Percentiles rank a stretch among this genome's conserved stretches.
Evolutionary conservation across 495 filamentous ascomycete species (phyloP).

Genomic region (Xylaria longipes): DNA sequence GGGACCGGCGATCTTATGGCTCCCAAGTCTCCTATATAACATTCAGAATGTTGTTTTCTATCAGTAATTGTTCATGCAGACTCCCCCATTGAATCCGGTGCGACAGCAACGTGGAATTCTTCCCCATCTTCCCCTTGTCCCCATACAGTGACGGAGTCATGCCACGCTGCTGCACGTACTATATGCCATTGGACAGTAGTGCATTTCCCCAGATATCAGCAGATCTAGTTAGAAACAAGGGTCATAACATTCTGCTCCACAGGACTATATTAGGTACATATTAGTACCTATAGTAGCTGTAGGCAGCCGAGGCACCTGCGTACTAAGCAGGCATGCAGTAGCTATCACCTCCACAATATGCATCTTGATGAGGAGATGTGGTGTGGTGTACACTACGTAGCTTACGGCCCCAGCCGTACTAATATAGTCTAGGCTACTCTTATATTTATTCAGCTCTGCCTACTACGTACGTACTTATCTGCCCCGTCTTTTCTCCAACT

Average conservation of each 20-base stretch:
- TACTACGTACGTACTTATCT: too few relatives aligned
- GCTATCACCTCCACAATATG: conserved; percentile 11
- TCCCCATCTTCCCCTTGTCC: neutral
- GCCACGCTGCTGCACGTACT: neutral
- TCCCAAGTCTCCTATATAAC: neutral
- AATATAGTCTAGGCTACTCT: neutral
- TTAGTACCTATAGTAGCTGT: neutral
- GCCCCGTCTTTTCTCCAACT: conserved; percentile 24
- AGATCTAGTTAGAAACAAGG: neutral
- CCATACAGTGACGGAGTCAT: conserved; percentile 3
- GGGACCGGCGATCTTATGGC: neutral
- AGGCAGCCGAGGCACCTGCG: neutral
- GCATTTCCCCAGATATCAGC: conserved; percentile 19
- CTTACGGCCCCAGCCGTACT: neutral
- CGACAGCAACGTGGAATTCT: neutral
- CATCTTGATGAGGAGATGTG: neutral
- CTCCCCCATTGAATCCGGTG: neutral
- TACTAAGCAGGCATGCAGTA: neutral
- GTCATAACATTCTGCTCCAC: neutral
- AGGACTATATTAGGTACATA: conserved; percentile 5
- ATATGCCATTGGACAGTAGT: neutral
- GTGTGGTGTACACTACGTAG: neutral
- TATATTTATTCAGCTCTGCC: neutral
- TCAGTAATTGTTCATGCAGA: neutral
- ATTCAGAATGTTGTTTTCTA: neutral